phyloP scores from a whole-genome alignment of 257 asterid species.

The Scutellaria baicalensis region DNA sequence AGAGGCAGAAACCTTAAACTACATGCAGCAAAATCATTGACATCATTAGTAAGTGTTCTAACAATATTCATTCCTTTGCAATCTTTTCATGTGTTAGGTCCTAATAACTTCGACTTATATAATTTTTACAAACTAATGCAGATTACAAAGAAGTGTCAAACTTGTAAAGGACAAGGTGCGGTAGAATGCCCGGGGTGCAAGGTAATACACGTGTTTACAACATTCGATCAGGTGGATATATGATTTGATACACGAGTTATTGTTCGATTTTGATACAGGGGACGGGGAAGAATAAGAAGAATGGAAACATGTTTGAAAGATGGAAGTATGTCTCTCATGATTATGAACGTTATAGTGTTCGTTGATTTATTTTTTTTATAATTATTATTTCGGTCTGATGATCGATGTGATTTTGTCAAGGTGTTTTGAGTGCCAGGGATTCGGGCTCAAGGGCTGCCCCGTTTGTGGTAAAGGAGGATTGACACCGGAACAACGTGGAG shows the following conservation, averaged over 20 bases:
- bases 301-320: conserved; percentile 80
- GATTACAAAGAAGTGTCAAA: conserved; percentile 46
- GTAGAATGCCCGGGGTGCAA: conserved; percentile 85
- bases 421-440: conserved; percentile 92
- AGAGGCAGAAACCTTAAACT: conserved; percentile 6
- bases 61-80: background rate
- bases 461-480: conserved; percentile 77
- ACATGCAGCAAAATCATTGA: conserved; percentile 56
- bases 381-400: background rate
- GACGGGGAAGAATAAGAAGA: conserved; percentile 87
- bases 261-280: conserved; percentile 37
- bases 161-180: conserved; percentile 77
- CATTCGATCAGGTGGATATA: background rate
- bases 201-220: conserved; percentile 22
- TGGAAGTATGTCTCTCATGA: conserved; percentile 57
- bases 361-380: background rate
- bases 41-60: conserved; percentile 34
- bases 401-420: conserved; percentile 17
- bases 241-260: background rate
- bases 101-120: too few species aligned
- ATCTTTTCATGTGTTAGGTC: too few species aligned
- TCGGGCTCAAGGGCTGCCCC: conserved; percentile 79
- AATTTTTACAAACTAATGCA: conserved; percentile 10
- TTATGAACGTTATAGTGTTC: background rate
- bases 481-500: conserved; percentile 89